Conservation (phyloP, 1,284 basidiomycete genomes). For the Malassezia sympodialis region DNA sequence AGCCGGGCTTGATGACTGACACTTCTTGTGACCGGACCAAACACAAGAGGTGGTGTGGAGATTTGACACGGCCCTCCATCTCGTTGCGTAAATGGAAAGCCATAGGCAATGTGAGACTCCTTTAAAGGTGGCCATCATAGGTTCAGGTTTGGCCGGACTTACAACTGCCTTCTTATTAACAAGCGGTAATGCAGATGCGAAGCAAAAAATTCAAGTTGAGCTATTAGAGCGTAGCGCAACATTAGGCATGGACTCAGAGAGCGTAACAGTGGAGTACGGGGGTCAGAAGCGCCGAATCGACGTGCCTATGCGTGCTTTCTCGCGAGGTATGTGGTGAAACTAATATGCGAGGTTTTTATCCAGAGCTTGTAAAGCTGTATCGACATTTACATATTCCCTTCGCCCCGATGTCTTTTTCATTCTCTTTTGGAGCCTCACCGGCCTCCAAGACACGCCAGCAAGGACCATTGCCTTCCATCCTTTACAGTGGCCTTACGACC, state of each 20-base stretch:
- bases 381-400: slow-evolving; percentile 24
- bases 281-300: slow-evolving; percentile 25
- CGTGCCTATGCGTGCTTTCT: slow-evolving; percentile 45
- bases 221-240: slow-evolving; percentile 33
- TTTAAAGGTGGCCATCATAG: slow-evolving; percentile 62
- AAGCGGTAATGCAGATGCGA: not conserved
- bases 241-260: slow-evolving; percentile 41
- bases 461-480: not conserved
- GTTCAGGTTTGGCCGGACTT: slow-evolving; percentile 74
- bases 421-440: slow-evolving; percentile 22
- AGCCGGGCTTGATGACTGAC: not conserved
- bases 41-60: not conserved
- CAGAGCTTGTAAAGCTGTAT: slow-evolving; percentile 34
- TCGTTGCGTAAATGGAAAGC: not conserved
- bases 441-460: not conserved
- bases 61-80: not conserved
- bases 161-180: slow-evolving; percentile 74
- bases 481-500: slow-evolving; percentile 4
- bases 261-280: slow-evolving; percentile 24
- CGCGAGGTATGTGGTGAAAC: slow-evolving; percentile 19
- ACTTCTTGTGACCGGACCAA: not conserved
- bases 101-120: not conserved
- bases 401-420: slow-evolving; percentile 31
- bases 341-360: slow-evolving; percentile 32
- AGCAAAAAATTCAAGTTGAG: slow-evolving; percentile 22